Evolutionary conservation across 345 rosid species (phyloP).

Genomic region (Stellera chamaejasme): DNA sequence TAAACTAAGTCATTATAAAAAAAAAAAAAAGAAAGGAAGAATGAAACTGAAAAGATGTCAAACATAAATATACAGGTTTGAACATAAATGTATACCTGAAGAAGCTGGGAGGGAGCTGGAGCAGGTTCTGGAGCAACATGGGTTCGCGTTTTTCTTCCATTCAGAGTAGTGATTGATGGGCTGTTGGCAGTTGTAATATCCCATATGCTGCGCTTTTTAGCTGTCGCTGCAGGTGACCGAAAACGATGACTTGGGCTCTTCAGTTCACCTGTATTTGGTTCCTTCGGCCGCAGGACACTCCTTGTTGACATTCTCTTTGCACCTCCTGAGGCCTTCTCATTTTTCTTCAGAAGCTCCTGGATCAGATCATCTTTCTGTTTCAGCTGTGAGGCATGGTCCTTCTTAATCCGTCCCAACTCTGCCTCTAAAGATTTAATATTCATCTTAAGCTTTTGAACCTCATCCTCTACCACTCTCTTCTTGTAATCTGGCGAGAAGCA

Average conservation of each 20-base stretch:
- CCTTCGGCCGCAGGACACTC: slow-evolving; percentile 59
- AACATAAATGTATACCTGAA: slow-evolving; percentile 46
- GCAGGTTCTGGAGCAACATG: slow-evolving; percentile 41
- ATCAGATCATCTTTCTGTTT: slow-evolving; percentile 69
- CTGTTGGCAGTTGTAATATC: slow-evolving; percentile 69
- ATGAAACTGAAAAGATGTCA: not conserved
- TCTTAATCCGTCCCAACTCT: slow-evolving; percentile 75
- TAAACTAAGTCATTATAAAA: slow-evolving; percentile 22
- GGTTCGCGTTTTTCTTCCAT: slow-evolving; percentile 75
- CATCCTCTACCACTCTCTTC: slow-evolving; percentile 42
- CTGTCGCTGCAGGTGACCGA: slow-evolving; percentile 59
- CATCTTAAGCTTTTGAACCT: slow-evolving; percentile 48
- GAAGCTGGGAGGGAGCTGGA: slow-evolving; percentile 78
- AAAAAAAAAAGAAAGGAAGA: slow-evolving; percentile 2
- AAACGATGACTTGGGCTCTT: slow-evolving; percentile 82
- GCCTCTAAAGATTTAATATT: slow-evolving; percentile 60
- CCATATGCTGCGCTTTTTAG: slow-evolving; percentile 89
- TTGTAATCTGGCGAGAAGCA: slow-evolving; percentile 78
- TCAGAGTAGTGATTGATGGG: slow-evolving; percentile 45
- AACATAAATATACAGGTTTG: not conserved
- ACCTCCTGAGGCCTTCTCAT: slow-evolving; percentile 32
- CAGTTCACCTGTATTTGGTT: slow-evolving; percentile 34
- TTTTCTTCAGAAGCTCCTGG: slow-evolving; percentile 43
- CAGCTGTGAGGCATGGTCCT: slow-evolving; percentile 53
- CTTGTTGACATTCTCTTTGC: slow-evolving; percentile 47